Conservation (phyloP, 768 basidiomycete genomes). For the Lactarius indigo region DNA sequence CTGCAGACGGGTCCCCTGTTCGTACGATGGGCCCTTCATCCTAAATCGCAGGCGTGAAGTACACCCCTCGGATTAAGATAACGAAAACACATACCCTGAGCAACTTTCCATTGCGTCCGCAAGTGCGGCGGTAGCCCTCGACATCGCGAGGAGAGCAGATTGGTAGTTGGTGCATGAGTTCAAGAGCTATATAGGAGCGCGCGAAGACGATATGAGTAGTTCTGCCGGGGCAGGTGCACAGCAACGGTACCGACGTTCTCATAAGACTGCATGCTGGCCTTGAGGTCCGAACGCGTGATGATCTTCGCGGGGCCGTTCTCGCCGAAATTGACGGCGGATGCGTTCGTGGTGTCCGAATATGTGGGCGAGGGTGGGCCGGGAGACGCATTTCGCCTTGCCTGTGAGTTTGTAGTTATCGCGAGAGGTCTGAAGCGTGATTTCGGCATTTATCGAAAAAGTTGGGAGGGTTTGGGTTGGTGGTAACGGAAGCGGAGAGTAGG, state of each 20-base stretch:
- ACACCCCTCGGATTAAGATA: background rate
- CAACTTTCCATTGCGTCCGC: slow-evolving; percentile 85
- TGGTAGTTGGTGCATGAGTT: slow-evolving; percentile 75
- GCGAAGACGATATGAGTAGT: background rate
- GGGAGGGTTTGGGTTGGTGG: background rate
- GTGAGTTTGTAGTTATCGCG: slow-evolving; percentile 34
- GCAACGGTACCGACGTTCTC: slow-evolving; percentile 59
- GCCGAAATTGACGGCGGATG: slow-evolving; percentile 74
- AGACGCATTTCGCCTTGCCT: slow-evolving; percentile 40
- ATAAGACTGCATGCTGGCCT: slow-evolving; percentile 72
- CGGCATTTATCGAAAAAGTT: slow-evolving; percentile 38
- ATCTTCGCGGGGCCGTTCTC: slow-evolving; percentile 73
- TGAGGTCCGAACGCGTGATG: slow-evolving; percentile 76
- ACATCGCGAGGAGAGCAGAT: slow-evolving; percentile 73
- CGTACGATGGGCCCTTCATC: slow-evolving; percentile 75
- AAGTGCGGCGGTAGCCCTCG: slow-evolving; percentile 77
- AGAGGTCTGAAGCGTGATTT: slow-evolving; percentile 55
- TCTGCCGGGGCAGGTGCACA: background rate
- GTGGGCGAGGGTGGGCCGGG: slow-evolving; percentile 76
- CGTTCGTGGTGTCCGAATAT: slow-evolving; percentile 77
- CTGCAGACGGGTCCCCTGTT: slow-evolving; percentile 76
- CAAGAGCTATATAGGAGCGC: slow-evolving; percentile 53
- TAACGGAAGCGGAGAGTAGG: background rate
- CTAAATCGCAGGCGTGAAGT: slow-evolving; percentile 35
- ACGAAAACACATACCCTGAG: slow-evolving; percentile 56